A percentile compares a stretch with the other conserved stretches of the same genome.
Conservation (phyloP, 2,329 filamentous ascomycete genomes). For the Beauveria brongniartii region DNA sequence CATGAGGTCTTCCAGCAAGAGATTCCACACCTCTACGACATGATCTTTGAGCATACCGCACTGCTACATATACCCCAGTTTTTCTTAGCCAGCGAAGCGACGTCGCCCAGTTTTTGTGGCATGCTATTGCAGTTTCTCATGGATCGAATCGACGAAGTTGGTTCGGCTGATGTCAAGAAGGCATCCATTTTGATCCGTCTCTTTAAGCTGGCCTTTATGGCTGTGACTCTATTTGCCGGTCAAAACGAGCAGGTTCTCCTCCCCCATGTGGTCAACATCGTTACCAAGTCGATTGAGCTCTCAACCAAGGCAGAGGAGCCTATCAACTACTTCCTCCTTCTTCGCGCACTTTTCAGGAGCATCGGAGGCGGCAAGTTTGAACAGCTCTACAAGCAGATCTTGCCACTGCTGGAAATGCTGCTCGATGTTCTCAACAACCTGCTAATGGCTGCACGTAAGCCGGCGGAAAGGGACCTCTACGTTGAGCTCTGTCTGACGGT, state of each 20-base stretch:
- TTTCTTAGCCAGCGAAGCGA: conserved; percentile 96
- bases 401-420: conserved; percentile 94
- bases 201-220: conserved; percentile 99
- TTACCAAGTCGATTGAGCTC: conserved; percentile 93
- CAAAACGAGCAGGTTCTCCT: conserved; percentile 95
- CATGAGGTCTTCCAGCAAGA: conserved; percentile 98
- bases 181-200: conserved; percentile 86
- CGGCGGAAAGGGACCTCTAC: conserved; percentile 86
- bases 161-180: conserved; percentile 83
- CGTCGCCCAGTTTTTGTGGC: conserved; percentile 92
- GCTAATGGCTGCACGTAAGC: conserved; percentile 81
- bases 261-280: conserved; percentile 93
- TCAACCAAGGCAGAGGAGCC: conserved; percentile 94
- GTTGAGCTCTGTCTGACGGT: conserved; percentile 96
- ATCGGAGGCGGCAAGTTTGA: conserved; percentile 97
- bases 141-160: conserved; percentile 92
- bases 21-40: conserved; percentile 91
- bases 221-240: conserved; percentile 86
- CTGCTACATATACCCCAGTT: conserved; percentile 95
- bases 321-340: conserved; percentile 94
- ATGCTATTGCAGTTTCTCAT: conserved; percentile 98
- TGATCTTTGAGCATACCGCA: conserved; percentile 95
- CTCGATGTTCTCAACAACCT: conserved; percentile 95
- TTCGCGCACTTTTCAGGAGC: conserved; percentile 87
- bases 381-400: conserved; percentile 94